A percentile compares a stretch with the other conserved stretches of the same genome.
phyloP scores from a whole-genome alignment of 2,329 filamentous ascomycete species.

The Drechmeria coniospora region DNA sequence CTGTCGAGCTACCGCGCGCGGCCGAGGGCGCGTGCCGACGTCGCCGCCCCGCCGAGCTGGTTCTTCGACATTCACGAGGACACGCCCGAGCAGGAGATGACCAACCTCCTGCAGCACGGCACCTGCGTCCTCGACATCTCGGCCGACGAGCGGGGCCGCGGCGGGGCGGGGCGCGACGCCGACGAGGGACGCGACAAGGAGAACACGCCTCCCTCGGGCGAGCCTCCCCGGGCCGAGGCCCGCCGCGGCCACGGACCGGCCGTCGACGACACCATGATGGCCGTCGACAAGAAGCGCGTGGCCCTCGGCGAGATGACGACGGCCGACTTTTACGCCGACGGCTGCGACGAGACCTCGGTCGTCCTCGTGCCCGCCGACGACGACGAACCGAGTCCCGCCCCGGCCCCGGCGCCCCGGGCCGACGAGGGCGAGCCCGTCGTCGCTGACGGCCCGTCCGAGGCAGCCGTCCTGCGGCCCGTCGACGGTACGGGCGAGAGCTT shows the following conservation, averaged over 20 bases:
- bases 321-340: slow-evolving; percentile 51
- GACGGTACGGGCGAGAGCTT: slow-evolving; percentile 46
- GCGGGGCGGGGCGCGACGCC: slow-evolving; percentile 33
- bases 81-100: slow-evolving; percentile 75
- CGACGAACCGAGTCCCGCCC: slow-evolving; percentile 11
- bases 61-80: slow-evolving; percentile 94
- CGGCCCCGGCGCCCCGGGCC: slow-evolving; percentile 4
- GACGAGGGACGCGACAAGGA: slow-evolving; percentile 67
- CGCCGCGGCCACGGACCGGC: slow-evolving; percentile 14
- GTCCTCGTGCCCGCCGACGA: slow-evolving; percentile 45
- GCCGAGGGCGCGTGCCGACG: slow-evolving; percentile 14
- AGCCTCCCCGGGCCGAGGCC: slow-evolving; percentile 42
- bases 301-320: slow-evolving; percentile 54
- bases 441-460: slow-evolving; percentile 20
- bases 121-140: slow-evolving; percentile 78
- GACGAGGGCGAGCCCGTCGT: slow-evolving; percentile 9
- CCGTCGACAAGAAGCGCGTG: slow-evolving; percentile 48
- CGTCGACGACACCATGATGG: slow-evolving; percentile 35
- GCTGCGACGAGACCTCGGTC: slow-evolving; percentile 46
- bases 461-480: slow-evolving; percentile 35
- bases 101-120: slow-evolving; percentile 83
- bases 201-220: slow-evolving; percentile 66
- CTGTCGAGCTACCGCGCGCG: slow-evolving; percentile 45
- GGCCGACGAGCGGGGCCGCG: slow-evolving; percentile 64
- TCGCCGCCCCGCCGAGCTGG: slow-evolving; percentile 39